Conservation (phyloP, 495 filamentous ascomycete species). For the Terfezia boudieri region DNA sequence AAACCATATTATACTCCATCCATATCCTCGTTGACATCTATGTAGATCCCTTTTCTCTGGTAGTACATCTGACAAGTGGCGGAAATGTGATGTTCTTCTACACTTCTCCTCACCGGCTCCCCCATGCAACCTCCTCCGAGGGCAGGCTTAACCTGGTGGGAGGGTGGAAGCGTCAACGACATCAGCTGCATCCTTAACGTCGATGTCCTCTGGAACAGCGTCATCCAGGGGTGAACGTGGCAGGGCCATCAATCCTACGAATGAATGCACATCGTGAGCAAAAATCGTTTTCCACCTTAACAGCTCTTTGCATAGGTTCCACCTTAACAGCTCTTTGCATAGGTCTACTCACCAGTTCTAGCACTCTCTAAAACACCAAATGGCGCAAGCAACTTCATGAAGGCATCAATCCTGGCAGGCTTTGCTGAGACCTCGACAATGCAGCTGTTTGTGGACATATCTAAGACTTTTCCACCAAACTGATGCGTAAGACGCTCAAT, state of each 20-base stretch:
- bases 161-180: constrained; percentile 83
- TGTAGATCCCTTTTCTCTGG: no score
- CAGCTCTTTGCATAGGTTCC: no score
- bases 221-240: constrained; percentile 66
- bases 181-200: constrained; percentile 70
- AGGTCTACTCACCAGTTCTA: constrained; percentile 33
- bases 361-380: constrained; percentile 94
- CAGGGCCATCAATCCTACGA: constrained; percentile 67
- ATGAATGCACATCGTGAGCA: constrained; percentile 1
- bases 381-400: constrained; percentile 85
- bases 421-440: constrained; percentile 95
- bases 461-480: constrained; percentile 89
- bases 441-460: constrained; percentile 94
- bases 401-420: constrained; percentile 80
- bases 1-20: no score
- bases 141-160: constrained; percentile 53
- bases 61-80: no score
- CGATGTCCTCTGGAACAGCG: constrained; percentile 42
- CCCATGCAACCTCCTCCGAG: no score
- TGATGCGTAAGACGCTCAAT: constrained; percentile 93
- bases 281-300: no score
- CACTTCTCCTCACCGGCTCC: no score
- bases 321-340: no score
- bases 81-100: no score
- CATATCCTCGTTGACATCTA: no score